Evolutionary conservation across 345 rosid species (phyloP), one percentile per base, ranked within the genome.

Genomic region (Microthlaspi erraticum): DNA sequence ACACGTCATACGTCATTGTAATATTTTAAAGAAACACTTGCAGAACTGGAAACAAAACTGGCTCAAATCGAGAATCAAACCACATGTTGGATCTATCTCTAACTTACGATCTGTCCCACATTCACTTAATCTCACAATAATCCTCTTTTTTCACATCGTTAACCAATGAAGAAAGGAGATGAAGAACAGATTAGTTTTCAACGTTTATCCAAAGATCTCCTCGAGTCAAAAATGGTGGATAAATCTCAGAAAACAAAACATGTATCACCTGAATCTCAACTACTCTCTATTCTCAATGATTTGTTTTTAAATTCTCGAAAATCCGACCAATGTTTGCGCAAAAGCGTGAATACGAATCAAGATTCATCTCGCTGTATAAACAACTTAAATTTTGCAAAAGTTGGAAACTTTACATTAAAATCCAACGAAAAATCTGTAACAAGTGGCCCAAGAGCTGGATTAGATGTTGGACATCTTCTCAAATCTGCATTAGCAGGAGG

Each of bases 401-500:
- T 89, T 39, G 96, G 88, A 76, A 88, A 84, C 23, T 81, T 86
- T 37, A 56, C 59, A 31, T 46, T 52, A 64, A 64, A 9, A 64
- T 60, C 72, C 26, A 68, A 43, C 4, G 55, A 49, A 2, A 90
- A 90, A 81, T 85, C 97, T 46, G 95, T 86, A 16, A 88, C 85
- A 44, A 84, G 84, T 83, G 74, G 83, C 41, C 81, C 92, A 16
- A 88, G 92, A 18, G 82, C 79, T 68, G 86, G 84, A 76, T 78
- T 88, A 53, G 92, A 86, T 64, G 79, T 92, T 58, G 88, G 84
- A 45, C 83, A 87, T 80, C 96, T 93, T 78, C 80, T 93, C 44
- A 85, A 81, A 82, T 91, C 97, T 57, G 98, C 98, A 45, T 74
- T 93, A 79, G 98, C 98, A 7, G 98, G 98, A 34, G 98, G 98